These are phyloP conservation scores for Trichophyton rubrum DNA, from an alignment of 2,329 filamentous ascomycete species.

Conservation along the genomic window DNA sequence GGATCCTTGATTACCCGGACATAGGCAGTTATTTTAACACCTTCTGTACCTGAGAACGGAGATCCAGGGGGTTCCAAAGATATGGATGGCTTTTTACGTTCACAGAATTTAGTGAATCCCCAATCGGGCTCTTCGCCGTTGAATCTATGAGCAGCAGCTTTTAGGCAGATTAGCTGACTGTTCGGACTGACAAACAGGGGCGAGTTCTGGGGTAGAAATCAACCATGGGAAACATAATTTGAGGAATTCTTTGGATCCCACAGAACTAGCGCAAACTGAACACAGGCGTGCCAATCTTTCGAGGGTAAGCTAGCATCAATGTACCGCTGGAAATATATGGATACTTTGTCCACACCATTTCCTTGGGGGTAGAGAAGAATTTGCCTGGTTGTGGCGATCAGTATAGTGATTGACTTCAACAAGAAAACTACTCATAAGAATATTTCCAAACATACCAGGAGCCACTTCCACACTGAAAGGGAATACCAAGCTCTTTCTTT, in stretches of 20 bases:
- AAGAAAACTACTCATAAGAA: not conserved
- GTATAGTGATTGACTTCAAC: not conserved
- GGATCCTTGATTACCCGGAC: slow-evolving; percentile 39
- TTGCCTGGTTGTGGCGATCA: slow-evolving; percentile 45
- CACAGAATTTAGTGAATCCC: slow-evolving; percentile 92
- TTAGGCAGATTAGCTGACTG: slow-evolving; percentile 6
- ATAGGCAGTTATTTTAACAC: slow-evolving; percentile 36
- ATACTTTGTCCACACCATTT: slow-evolving; percentile 86
- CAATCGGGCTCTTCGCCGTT: slow-evolving; percentile 94
- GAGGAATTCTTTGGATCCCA: slow-evolving; percentile 88
- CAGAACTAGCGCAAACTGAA: slow-evolving; percentile 86
- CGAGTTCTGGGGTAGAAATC: slow-evolving; percentile 13
- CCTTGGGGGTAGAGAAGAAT: slow-evolving; percentile 91
- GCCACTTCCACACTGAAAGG: slow-evolving; percentile 72
- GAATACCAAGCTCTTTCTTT: slow-evolving; percentile 78
- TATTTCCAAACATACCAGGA: slow-evolving; percentile 56
- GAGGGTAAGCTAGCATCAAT: slow-evolving; percentile 56
- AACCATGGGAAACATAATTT: slow-evolving; percentile 62
- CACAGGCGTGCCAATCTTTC: slow-evolving; percentile 91
- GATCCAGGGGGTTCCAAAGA: slow-evolving; percentile 58
- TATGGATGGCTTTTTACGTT: slow-evolving; percentile 67
- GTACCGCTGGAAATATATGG: slow-evolving; percentile 92
- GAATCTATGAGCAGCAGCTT: slow-evolving; percentile 77
- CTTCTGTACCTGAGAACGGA: slow-evolving; percentile 39
- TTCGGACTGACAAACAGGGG: not conserved